Evolutionary conservation across 2,329 filamentous ascomycete species (phyloP), one percentile per base, ranked within the genome.

Genomic region (Aspergillus ochraceus): DNA sequence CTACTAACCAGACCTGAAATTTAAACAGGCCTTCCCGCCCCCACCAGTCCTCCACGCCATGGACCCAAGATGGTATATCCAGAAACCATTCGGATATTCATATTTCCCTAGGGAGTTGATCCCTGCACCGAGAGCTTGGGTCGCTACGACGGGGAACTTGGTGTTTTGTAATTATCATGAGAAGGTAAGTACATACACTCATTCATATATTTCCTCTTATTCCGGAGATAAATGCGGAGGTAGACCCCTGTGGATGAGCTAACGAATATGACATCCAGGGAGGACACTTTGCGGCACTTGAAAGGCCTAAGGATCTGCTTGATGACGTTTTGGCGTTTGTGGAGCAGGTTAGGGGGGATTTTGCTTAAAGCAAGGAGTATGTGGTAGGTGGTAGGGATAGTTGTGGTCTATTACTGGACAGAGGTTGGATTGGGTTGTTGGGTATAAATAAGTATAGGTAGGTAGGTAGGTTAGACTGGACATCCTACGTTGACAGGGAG

Each of bases 281-380:
- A 24, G 84, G 84, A 0, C 84, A 86, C 70, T 86, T 85, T 65
- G 82, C 84, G 2, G 76, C 77, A 1, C 68, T 78, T 6, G 78
- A 81, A 46, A 74, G 78, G 20, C 77, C 77, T 0, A 68, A 74
- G 59, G 68, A 76, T 1, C 65, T 84, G 39, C 78, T 81, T 59
- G 75, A 76, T 14, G 79, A 80, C 56, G 67, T 82, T 50, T 73
- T 75, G 60, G 65, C 65, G 3, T 77, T 76, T 58, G 63, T 74
- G n/a, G 59, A 68, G 8, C 67, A 74, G 56, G 66, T 72, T 17
- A 74, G 72, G 71, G 17, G 53, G 19, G 59, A 49, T 12, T 17
- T 46, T n/a, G 32, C 11, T 36, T 5, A 12, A 1, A 1, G 30
- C 4, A 32, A 10, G 30, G 2, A 12, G 30, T 24, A 24, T 4